These are phyloP conservation scores for Sophora flavescens DNA, from an alignment of 306 rosid species.

Conservation along the genomic window DNA sequence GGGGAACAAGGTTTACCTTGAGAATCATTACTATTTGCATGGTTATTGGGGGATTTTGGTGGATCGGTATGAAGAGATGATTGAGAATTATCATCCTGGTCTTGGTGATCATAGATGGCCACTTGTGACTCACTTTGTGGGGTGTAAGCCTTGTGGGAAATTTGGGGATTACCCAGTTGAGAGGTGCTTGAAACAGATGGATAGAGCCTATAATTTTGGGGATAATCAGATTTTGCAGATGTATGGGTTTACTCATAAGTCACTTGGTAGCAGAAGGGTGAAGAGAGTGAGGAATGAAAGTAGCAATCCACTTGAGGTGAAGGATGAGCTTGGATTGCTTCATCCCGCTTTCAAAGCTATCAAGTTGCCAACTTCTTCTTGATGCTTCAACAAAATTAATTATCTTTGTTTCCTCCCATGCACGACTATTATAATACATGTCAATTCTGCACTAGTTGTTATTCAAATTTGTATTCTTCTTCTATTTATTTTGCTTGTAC, in stretches of 20 bases:
- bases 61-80: slow-evolving; percentile 71
- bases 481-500: slow-evolving; percentile 40
- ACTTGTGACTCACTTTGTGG: slow-evolving; percentile 82
- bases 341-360: slow-evolving; percentile 71
- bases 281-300: slow-evolving; percentile 73
- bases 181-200: slow-evolving; percentile 77
- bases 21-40: slow-evolving; percentile 63
- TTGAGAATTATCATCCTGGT: slow-evolving; percentile 72
- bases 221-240: slow-evolving; percentile 79
- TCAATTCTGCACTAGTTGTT: slow-evolving; percentile 44
- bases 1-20: slow-evolving; percentile 69
- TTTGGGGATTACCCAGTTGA: slow-evolving; percentile 82
- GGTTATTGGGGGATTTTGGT: slow-evolving; percentile 85
- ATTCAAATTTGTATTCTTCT: slow-evolving; percentile 36
- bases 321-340: slow-evolving; percentile 78
- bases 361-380: slow-evolving; percentile 56
- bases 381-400: slow-evolving; percentile 7
- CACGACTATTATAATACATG: slow-evolving; percentile 10
- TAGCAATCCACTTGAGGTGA: slow-evolving; percentile 62
- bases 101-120: slow-evolving; percentile 85
- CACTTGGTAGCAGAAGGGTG: slow-evolving; percentile 61
- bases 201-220: slow-evolving; percentile 73
- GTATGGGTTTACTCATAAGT: slow-evolving; percentile 69
- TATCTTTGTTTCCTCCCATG: not conserved
- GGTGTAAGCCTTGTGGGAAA: slow-evolving; percentile 83